Evolutionary conservation across 495 filamentous ascomycete genomes (phyloP).

Genomic region (Pyrenula aspistea): DNA sequence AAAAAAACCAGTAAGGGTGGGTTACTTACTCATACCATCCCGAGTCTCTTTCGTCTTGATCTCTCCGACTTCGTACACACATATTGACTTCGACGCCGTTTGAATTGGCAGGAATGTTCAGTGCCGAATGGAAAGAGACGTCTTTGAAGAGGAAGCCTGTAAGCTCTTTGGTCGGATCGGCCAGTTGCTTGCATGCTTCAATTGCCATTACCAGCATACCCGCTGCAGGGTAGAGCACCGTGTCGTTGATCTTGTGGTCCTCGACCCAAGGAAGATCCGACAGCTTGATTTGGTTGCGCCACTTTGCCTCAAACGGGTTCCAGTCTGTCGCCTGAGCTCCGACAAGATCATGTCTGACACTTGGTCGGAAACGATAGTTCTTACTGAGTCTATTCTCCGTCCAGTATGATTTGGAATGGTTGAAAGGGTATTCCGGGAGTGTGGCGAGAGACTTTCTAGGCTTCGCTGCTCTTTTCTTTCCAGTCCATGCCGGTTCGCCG

Average conservation of each 20-base stretch:
- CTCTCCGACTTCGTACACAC: too few species aligned
- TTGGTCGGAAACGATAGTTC: slow-evolving; percentile 15
- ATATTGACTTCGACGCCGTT: too few species aligned
- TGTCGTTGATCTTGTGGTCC: slow-evolving; percentile 25
- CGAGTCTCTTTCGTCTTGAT: too few species aligned
- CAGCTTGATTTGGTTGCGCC: slow-evolving; percentile 25
- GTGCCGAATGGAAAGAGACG: too few species aligned
- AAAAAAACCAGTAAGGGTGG: too few species aligned
- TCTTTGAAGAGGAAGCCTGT: slow-evolving; percentile 14
- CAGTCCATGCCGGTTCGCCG: neutral
- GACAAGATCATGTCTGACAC: slow-evolving; percentile 20
- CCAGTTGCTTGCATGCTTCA: slow-evolving; percentile 20
- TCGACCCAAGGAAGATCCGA: slow-evolving; percentile 30
- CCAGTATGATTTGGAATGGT: slow-evolving; percentile 24
- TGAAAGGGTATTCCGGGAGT: slow-evolving; percentile 33
- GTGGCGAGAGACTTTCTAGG: slow-evolving; percentile 12
- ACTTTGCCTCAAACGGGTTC: slow-evolving; percentile 19
- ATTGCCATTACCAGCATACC: slow-evolving; percentile 28
- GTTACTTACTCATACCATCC: too few species aligned
- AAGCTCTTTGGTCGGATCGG: neutral
- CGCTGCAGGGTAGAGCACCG: slow-evolving; percentile 25
- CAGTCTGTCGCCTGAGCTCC: slow-evolving; percentile 18
- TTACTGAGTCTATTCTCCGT: slow-evolving; percentile 23
- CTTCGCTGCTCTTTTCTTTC: neutral
- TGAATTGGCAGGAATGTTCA: too few species aligned